Evolutionary conservation across 306 rosid species (phyloP), one percentile per base, ranked within the genome.

Genomic region (Citrullus mucosospermus): DNA sequence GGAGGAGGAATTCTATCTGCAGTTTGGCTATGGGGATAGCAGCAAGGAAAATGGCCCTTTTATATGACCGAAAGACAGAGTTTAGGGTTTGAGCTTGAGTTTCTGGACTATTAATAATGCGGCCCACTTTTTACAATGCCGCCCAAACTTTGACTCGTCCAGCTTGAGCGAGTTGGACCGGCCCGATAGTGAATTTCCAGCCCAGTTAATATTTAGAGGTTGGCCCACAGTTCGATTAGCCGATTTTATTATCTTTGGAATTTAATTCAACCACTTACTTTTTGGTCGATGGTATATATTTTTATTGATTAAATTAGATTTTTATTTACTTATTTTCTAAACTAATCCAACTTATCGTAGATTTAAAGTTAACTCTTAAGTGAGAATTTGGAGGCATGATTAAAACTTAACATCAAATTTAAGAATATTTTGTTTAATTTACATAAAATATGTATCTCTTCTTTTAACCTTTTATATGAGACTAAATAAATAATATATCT

Each of bases 31-130:
- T 66, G 83, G 79, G 81, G 72, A 69, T 13, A 16, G 7, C 12
- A 14, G 58, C 1, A 25, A 22, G 30, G 3, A 48, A 72, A 28
- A 46, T 28, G 4, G 41, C 25, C 4, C 0, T 50, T 72, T 72
- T 72, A 72, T 72, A 72, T 72, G 77, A 48, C 43, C 13, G 59
- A 4, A 16, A 25, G 17, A 38, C 3, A 20, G 38, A 4, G 11
- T 70, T 53, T 87, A 83, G 88, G 91, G 87, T 83, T 85, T 44
- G 61, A 61, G 66, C n/a, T 58, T 22, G 25, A 57, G 4, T 6
- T 20, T 20, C 76, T n/a, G 30, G 15, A 32, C 9, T 30, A 10
- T 4, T 20, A 13, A 20, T 43, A 20, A 36, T 36, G 57, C 77
- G 77, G 77, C 77, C 56, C 75, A 14, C 18, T 14, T 62, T 14